Evolutionary conservation across 441 rosid genomes (phyloP), one percentile per base, ranked within the genome.

Genomic region (Aleurites moluccanus): DNA sequence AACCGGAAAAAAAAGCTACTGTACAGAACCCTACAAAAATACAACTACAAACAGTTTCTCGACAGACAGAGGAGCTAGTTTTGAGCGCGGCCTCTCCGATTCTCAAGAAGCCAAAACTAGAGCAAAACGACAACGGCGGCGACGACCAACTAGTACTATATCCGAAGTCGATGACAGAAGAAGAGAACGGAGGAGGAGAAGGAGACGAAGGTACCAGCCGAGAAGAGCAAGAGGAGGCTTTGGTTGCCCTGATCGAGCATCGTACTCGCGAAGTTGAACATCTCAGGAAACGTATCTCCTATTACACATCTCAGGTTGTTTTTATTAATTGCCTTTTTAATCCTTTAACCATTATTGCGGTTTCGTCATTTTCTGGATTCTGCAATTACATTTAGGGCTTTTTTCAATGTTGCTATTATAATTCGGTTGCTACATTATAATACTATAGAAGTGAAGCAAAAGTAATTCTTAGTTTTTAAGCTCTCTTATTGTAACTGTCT

Each of bases 241-340:
- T 94, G 59, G 82, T 91, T 10, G 95, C 97, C 75, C 70, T 92
- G 77, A 86, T 90, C 74, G 94, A 88, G 7, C 97, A 94, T 75
- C 97, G 97, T 44, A 45, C 90, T 28, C 84, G 74, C 67, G 94
- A 92, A 84, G 91, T 91, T 69, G 82, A 92, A 33, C 91, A 89
- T 76, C 92, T 91, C 74, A 79, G 72, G 57, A 83, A 68, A 23
- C 95, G 92, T 66, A 75, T 94, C 47, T 40, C 89, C 73, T 90
- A 90, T 82, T 94, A 92, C 86, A 82, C 77, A 64, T 79, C 89
- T 83, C 95, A 91, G 97, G 97, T 92, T 65, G 15, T 18, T 14
- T 38, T 30, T 47, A 28, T 7, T 16, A 70, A 15, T 66, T 45
- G 2, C 20, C 38, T 57, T 20, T 33, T 40, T 16, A 23, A 11